Evolutionary conservation across 2,329 filamentous ascomycete genomes (phyloP).

Genomic region (Fusarium sp.): DNA sequence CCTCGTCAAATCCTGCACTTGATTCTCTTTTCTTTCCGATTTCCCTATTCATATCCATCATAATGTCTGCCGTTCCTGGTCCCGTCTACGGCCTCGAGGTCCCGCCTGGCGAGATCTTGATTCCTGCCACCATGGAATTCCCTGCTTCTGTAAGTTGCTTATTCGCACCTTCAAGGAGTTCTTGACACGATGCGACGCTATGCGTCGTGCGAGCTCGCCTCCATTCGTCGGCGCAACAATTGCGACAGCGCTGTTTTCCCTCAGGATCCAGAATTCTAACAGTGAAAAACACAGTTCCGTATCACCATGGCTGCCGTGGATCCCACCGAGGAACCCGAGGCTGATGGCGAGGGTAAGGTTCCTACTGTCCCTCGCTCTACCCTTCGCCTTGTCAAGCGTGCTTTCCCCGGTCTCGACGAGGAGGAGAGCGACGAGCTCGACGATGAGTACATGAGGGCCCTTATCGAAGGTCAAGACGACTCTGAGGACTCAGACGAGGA

Average conservation of each 20-base stretch:
- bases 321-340: constrained; percentile 79
- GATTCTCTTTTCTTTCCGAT: constrained; percentile 4
- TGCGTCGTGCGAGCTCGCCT: not conserved
- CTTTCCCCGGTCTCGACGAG: constrained; percentile 65
- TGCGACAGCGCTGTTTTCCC: constrained; percentile 19
- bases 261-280: constrained; percentile 21
- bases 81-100: constrained; percentile 94
- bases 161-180: not conserved
- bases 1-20: not conserved
- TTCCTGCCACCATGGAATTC: constrained; percentile 81
- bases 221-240: constrained; percentile 10
- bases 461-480: constrained; percentile 62
- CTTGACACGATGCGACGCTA: not conserved
- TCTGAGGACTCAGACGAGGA: constrained; percentile 68
- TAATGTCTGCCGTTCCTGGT: constrained; percentile 72
- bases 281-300: constrained; percentile 74
- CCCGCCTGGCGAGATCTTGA: constrained; percentile 82
- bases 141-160: constrained; percentile 79
- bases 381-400: constrained; percentile 87
- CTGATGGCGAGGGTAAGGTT: constrained; percentile 70
- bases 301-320: constrained; percentile 99
- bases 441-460: constrained; percentile 70
- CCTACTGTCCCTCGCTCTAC: constrained; percentile 79
- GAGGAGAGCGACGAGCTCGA: constrained; percentile 73
- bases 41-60: constrained; percentile 35